These are phyloP conservation scores for Dactylellina cionopaga DNA, from an alignment of 2,329 filamentous ascomycete species.

Conservation along the genomic window DNA sequence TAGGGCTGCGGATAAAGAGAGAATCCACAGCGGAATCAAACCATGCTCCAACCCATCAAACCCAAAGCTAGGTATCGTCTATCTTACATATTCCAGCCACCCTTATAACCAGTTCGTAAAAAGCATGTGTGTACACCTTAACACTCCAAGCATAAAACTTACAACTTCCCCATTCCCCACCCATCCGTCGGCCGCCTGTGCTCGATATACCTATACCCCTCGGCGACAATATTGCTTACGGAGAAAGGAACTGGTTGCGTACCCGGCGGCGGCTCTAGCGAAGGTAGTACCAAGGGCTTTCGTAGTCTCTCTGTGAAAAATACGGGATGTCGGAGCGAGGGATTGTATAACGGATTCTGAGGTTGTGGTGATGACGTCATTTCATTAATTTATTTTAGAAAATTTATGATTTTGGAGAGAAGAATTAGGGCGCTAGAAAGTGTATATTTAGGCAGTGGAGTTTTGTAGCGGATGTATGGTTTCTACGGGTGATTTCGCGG, in stretches of 20 bases:
- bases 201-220: slow-evolving; percentile 71
- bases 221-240: slow-evolving; percentile 67
- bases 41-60: no score
- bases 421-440: background rate
- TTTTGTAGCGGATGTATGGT: background rate
- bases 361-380: slow-evolving; percentile 35
- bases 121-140: background rate
- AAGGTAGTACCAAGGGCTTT: slow-evolving; percentile 63
- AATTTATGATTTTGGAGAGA: background rate
- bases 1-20: no score
- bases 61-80: background rate
- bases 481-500: background rate
- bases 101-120: background rate
- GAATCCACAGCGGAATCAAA: no score
- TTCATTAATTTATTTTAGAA: background rate
- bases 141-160: background rate
- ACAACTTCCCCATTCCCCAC: slow-evolving; percentile 45
- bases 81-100: background rate
- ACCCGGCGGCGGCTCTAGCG: slow-evolving; percentile 57
- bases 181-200: slow-evolving; percentile 24
- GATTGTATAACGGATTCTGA: slow-evolving; percentile 63
- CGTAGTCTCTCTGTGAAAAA: slow-evolving; percentile 76
- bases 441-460: background rate
- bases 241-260: slow-evolving; percentile 11
- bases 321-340: slow-evolving; percentile 74